Evolutionary conservation across 1,139 yeast species (phyloP), one percentile per base, ranked within the genome.

Genomic region (Geotrichum fermentans): DNA sequence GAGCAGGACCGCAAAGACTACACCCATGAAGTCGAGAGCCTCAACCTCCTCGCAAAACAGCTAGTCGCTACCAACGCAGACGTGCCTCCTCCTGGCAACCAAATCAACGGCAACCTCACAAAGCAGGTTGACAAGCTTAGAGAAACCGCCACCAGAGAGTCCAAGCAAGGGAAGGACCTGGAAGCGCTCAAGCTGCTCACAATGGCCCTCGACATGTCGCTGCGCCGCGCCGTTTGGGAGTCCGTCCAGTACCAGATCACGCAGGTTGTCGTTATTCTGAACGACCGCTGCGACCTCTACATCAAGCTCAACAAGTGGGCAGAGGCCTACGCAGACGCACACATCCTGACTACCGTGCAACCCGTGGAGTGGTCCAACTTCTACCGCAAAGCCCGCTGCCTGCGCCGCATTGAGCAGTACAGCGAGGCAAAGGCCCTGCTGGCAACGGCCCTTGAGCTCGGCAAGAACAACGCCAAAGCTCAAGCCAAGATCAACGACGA

Each of bases 161-260:
- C 86, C 63, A 79, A 82, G 61, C 73, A 74, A 45, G 78, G 77
- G 24, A 82, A 83, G 60, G 75, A 74, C 56, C 72, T 71, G 3
- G 97, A 88, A 16, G 89, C 96, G 1, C 77, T 79, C 45, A 82
- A 82, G 63, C 81, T 82, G 60, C 79, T 86, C 60, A 67, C 82
- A 8, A 72, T 88, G 52, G 97, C 96, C 1, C 73, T 92, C 40
- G 95, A 87, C 50, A 79, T 89, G 80, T 84, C 90, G 17, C 70
- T 78, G 54, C 80, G 86, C 58, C 78, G 97, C 65, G 81, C 89
- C 30, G 82, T 86, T 60, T 89, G 90, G 76, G 98, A 92, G 65
- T 74, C 90, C 10, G 85, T 89, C 60, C 89, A 80, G 56, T 77
- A 82, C 38, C 83, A 90, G 34, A 68, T 89, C 50, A 90, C 84